Base-by-base conservation (phyloP, 768 basidiomycete genomes). In the Tremella fuciformis region DNA sequence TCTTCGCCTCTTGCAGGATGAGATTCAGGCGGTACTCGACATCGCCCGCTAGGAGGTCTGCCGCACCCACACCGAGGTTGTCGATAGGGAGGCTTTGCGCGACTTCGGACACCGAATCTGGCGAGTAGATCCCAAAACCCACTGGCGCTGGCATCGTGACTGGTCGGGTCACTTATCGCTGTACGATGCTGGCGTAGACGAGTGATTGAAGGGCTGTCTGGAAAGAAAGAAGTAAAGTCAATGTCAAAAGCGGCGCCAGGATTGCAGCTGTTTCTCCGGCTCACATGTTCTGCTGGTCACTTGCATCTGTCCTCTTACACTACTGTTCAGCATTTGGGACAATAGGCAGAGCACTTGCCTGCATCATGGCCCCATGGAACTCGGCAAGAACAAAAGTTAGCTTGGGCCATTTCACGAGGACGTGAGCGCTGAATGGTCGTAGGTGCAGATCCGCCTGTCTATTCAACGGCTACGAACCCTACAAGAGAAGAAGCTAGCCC, bases 1-100 rank as follows among this genome's bases (percentile, higher is more conserved):
- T 88, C 22, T 91, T 86, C 8, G 94, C 91, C 83, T 98, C 94
- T 88, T 93, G 79, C 13, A 57, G 83, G 41, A 98, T 87, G 74
- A 98, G 90, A 76, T 94, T 91, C 73, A 97, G 84, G 59, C 96
- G 82, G 78, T 97, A 97, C 73, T 98, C 96, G 41, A 97, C 91
- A 80, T 99, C 96, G 67, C 89, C 91, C 0, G 96, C 91, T 22
- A 99, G 82, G 0, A 88, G 82, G 3, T 85, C 85, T 3, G 91
- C 88, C 22, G 96, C 88, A 2, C 82, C 73, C 53, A 93, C 90
- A 1, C 88, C 80, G 41, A 99, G 77, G 48, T 77, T 86, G 13
- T 85, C 79, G 56, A 98, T 85, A 59, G 85, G 86, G 29, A 96
- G 77, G 0, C 88, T 86, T 65, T 97, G 94, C 29, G 96, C 92